phyloP scores from a whole-genome alignment of 1,139 yeast genomes.

The Blastobotrys petasosporus region DNA sequence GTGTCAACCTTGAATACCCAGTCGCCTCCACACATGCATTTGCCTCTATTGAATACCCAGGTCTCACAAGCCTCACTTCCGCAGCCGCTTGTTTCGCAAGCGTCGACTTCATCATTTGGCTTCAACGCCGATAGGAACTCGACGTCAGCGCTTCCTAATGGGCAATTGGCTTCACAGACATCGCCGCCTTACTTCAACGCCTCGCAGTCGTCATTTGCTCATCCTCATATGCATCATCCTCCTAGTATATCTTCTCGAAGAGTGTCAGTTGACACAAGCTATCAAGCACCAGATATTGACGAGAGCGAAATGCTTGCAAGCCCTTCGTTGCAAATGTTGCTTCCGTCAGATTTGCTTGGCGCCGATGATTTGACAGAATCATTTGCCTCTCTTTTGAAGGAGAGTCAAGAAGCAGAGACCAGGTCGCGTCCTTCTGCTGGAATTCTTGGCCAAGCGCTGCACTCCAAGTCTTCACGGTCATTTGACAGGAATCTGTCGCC shows the following conservation, averaged over 20 bases:
- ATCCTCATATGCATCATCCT: neutral
- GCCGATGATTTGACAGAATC: conserved; percentile 28
- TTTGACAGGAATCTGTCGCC: conserved; percentile 19
- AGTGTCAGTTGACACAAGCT: conserved; percentile 3
- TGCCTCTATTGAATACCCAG: no score
- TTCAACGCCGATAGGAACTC: no score
- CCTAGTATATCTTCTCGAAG: neutral
- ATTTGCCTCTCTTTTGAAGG: conserved; percentile 16
- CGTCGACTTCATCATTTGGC: no score
- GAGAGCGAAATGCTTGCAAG: conserved; percentile 22
- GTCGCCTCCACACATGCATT: no score
- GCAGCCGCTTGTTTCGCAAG: no score
- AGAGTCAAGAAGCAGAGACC: neutral
- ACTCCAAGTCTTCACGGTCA: conserved; percentile 13
- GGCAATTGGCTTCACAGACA: no score
- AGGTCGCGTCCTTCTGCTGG: conserved; percentile 21
- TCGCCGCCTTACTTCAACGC: no score
- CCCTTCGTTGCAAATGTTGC: conserved; percentile 29
- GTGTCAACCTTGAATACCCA: no score
- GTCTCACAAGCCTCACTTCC: no score
- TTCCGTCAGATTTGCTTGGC: conserved; percentile 32
- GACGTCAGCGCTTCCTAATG: no score
- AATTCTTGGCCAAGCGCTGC: conserved; percentile 22
- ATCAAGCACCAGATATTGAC: neutral
- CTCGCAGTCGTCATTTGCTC: no score